phyloP scores from a whole-genome alignment of 352 stramenopile genomes.

The Phytophthora aleatoria region DNA sequence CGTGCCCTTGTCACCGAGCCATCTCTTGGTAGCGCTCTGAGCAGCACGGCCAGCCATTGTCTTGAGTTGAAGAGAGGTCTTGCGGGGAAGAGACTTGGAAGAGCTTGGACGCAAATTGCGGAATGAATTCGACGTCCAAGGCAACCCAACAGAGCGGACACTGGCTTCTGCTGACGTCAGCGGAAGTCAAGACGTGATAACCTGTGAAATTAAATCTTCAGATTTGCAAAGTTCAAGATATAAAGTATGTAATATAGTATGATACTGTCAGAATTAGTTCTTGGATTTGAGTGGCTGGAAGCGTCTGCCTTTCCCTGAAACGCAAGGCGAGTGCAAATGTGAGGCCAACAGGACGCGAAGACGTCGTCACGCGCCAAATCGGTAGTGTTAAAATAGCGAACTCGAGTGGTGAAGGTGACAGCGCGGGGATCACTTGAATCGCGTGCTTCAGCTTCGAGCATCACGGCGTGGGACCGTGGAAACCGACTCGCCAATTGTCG shows the following conservation, averaged over 20 bases:
- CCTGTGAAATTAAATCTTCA: conserved; percentile 16
- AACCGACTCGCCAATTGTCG: conserved; percentile 4
- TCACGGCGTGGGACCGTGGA: conserved; percentile 13
- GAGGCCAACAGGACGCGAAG: conserved; percentile 11
- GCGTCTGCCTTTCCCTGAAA: conserved; percentile 25
- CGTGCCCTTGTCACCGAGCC: conserved; percentile 78
- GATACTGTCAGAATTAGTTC: conserved; percentile 6
- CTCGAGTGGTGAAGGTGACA: conserved; percentile 16
- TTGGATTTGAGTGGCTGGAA: conserved; percentile 28
- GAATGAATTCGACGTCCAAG: conserved; percentile 50
- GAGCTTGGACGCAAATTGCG: conserved; percentile 58
- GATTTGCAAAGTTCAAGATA: neutral
- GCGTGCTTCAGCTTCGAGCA: conserved; percentile 23
- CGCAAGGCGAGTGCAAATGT: conserved; percentile 24
- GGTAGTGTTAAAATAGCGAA: conserved; percentile 34
- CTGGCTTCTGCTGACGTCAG: conserved; percentile 36
- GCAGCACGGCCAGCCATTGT: conserved; percentile 57
- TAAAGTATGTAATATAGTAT: neutral
- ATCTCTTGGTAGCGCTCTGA: conserved; percentile 62
- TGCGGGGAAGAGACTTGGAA: conserved; percentile 18
- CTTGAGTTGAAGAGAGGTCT: conserved; percentile 30
- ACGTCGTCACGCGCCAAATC: neutral
- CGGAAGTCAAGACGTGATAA: neutral
- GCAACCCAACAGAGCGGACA: conserved; percentile 1
- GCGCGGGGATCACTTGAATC: conserved; percentile 12